Conservation (phyloP, 1,284 basidiomycete species). For the Inonotus obliquus region DNA sequence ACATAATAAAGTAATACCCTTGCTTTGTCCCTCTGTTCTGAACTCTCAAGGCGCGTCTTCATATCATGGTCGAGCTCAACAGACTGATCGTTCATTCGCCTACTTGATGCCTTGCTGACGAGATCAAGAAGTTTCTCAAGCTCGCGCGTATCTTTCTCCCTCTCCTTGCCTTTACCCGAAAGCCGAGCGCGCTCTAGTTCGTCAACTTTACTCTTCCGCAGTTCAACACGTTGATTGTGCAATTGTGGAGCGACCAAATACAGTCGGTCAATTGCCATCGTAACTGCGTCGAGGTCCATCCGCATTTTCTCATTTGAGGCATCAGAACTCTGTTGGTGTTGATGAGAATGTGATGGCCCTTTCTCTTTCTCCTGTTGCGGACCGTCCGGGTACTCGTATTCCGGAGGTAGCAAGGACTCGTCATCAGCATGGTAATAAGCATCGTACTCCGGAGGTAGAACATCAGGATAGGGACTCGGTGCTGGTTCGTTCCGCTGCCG, state of each 20-base stretch:
- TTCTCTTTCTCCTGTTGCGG: slow-evolving; percentile 14
- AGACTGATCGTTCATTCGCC: slow-evolving; percentile 63
- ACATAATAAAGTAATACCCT: slow-evolving; percentile 40
- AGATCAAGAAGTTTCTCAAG: slow-evolving; percentile 68
- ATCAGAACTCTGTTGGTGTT: slow-evolving; percentile 18
- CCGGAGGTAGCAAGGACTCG: slow-evolving; percentile 47
- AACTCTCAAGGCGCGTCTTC: slow-evolving; percentile 46
- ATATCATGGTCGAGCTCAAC: slow-evolving; percentile 59
- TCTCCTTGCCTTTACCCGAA: slow-evolving; percentile 39
- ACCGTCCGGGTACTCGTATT: slow-evolving; percentile 42
- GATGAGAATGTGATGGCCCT: slow-evolving; percentile 3
- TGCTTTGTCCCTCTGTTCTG: slow-evolving; percentile 48
- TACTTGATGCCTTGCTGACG: slow-evolving; percentile 65
- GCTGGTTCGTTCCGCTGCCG: slow-evolving; percentile 44
- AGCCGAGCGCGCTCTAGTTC: slow-evolving; percentile 60
- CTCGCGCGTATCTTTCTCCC: slow-evolving; percentile 44
- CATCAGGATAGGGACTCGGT: slow-evolving; percentile 29
- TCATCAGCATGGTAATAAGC: slow-evolving; percentile 38
- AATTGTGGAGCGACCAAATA: slow-evolving; percentile 81
- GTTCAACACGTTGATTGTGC: slow-evolving; percentile 81
- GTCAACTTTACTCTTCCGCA: slow-evolving; percentile 60
- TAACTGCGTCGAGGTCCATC: slow-evolving; percentile 77
- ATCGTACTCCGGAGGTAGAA: slow-evolving; percentile 68
- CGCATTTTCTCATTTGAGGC: slow-evolving; percentile 63
- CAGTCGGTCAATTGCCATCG: slow-evolving; percentile 81